Conservation (phyloP, 2,329 filamentous ascomycete species). For the Coniochaeta sp. region DNA sequence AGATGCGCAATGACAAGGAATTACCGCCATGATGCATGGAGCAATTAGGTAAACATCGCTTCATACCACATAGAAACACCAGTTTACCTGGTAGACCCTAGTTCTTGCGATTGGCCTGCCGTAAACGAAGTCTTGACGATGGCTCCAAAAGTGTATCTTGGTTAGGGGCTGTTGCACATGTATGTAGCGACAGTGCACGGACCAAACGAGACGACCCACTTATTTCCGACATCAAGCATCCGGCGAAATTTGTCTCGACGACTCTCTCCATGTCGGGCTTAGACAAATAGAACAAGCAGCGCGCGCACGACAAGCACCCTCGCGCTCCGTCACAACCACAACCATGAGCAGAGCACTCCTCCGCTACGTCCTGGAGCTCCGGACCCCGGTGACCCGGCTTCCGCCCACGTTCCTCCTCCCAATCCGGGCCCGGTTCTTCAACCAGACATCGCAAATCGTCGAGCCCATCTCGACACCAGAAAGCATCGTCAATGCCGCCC, state of each 20-base stretch:
- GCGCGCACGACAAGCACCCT: neutral
- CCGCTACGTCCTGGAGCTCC: conserved; percentile 55
- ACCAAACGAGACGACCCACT: neutral
- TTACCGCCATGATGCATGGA: neutral
- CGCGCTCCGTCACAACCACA: neutral
- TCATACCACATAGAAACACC: neutral
- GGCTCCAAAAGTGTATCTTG: no score
- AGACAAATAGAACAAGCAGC: neutral
- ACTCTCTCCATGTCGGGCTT: neutral
- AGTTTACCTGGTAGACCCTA: neutral
- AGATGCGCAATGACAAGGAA: neutral
- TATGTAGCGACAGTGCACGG: neutral
- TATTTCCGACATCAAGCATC: neutral
- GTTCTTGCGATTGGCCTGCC: no score
- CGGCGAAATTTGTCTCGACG: neutral
- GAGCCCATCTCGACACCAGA: conserved; percentile 23
- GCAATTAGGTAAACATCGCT: neutral
- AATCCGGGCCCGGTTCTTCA: conserved; percentile 38
- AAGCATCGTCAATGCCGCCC: conserved; percentile 5
- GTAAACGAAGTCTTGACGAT: no score
- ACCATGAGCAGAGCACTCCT: conserved; percentile 53
- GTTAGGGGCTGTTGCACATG: no score
- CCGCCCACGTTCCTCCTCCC: conserved; percentile 45
- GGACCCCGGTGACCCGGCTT: conserved; percentile 33
- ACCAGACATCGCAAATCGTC: conserved; percentile 41